Percentiles rank a stretch among this genome's conserved stretches.
Conservation (phyloP, 805 yeast species). For the Wickerhamomyces xylosicus region DNA sequence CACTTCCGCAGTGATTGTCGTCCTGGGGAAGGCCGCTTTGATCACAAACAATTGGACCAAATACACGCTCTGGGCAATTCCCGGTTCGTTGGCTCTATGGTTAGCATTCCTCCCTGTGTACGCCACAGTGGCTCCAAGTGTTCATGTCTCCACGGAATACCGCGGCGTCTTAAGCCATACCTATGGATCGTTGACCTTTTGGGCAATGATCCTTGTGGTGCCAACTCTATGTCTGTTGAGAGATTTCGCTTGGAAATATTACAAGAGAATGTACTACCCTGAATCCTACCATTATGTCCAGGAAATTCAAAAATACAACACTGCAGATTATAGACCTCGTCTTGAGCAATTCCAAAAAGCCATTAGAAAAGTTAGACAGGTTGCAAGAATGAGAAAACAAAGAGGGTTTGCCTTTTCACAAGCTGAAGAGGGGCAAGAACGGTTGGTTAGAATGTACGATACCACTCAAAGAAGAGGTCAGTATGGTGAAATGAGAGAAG, state of each 20-base stretch:
- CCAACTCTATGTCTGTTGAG: slow-evolving; percentile 73
- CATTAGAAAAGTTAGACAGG: slow-evolving; percentile 94
- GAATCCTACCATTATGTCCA: slow-evolving; percentile 92
- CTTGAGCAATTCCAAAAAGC: slow-evolving; percentile 96
- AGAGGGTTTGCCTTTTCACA: slow-evolving; percentile 98
- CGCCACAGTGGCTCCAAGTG: slow-evolving; percentile 74
- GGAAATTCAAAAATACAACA: slow-evolving; percentile 91
- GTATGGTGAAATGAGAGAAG: slow-evolving; percentile 51
- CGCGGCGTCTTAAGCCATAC: slow-evolving; percentile 68
- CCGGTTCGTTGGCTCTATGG: slow-evolving; percentile 88
- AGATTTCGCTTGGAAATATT: slow-evolving; percentile 91
- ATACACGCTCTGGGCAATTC: slow-evolving; percentile 83
- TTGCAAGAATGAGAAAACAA: slow-evolving; percentile 95
- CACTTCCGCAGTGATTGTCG: slow-evolving; percentile 80
- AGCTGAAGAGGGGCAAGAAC: slow-evolving; percentile 89
- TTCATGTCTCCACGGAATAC: slow-evolving; percentile 75
- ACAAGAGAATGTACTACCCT: slow-evolving; percentile 84
- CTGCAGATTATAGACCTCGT: slow-evolving; percentile 91
- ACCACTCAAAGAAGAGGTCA: slow-evolving; percentile 77
- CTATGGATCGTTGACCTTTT: slow-evolving; percentile 69
- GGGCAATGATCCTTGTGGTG: slow-evolving; percentile 73
- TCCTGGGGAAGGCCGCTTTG: slow-evolving; percentile 90
- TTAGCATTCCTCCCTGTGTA: slow-evolving; percentile 78
- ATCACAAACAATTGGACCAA: slow-evolving; percentile 93
- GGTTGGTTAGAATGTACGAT: slow-evolving; percentile 86